Base-by-base conservation (phyloP, 139 green algal genomes). In the Picochlorum sp. region DNA sequence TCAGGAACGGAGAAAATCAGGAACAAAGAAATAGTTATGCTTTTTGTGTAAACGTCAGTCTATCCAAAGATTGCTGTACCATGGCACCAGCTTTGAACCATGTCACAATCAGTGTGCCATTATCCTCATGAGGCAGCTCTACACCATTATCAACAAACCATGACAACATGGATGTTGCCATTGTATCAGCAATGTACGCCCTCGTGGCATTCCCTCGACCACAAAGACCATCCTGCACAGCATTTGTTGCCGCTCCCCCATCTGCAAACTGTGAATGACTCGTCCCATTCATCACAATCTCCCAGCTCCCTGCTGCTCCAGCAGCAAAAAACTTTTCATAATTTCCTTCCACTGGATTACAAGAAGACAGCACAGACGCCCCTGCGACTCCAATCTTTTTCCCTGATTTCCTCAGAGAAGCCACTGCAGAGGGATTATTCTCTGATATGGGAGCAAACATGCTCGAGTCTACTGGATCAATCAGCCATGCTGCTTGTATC, bases 391-490 rank as follows among this genome's bases (percentile, higher is more conserved):
- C 80, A 54, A 83, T 64, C 1, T 52, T 38, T 15, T 34, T 55
- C 4, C 49, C 49, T 15, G 54, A 54, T 24, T 45, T 23, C 9
- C 8, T 34, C 11, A 86, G 64, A 14, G 77, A 73, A 26, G 60
- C 71, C 45, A 50, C 56, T 18, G 63, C 70, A 20, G 57, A 66
- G 4, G 81, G 79, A 62, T 86, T 82, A 23, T 63, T 47, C 10
- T 24, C 13, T 15, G 45, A 57, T 55, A 82, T 70, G 6, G 81
- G 81, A 1, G 73, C 34, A 16, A 49, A 70, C 8, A 18, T 52
- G 5, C 73, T 67, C 26, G 67, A 49, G 65, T 89, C 83, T 21
- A 89, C 75, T 21, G 83, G 83, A 44, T 89, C 83, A 1, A 89
- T 57, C 49, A 89, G 62, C 56, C 74, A 86, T 6, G 72, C 73